Base-by-base conservation (phyloP, 1,139 yeast genomes). In the Hemisphaericaspora xylanilytica region DNA sequence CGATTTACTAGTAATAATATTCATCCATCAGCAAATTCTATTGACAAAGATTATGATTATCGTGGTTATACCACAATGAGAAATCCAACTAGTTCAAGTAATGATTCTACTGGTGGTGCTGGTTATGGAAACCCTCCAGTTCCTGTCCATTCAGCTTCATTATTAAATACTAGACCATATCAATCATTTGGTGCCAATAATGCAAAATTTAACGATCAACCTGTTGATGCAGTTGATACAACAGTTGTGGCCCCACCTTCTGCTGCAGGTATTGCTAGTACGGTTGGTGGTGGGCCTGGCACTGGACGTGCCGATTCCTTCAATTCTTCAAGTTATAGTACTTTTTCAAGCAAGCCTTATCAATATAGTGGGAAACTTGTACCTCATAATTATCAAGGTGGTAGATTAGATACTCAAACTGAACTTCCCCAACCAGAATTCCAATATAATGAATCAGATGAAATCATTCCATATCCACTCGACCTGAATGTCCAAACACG, bases 21-120 rank as follows among this genome's bases (percentile, higher is more conserved):
- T n/a, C n/a, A n/a, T 39, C 9, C 21, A 17, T 37, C 21, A 5
- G 27, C 21, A 17, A 41, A 57, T 36, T 53, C 65, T 2, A 45
- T 59, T 17, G 58, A 59, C 22, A 59, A 55, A 32, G 68, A 63
- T 42, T 63, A 53, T 38, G 64, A 60, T 35, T 60, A 55, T 42
- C 57, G 59, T 36, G 52, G 51, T 14, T 34, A 27, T 21, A 36
- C 33, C 18, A 31, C 31, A 18, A 15, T 31, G 31, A 30, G 36
- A 17, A 35, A 38, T 18, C 28, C 41, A 26, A 38, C 37, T 9
- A 30, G 37, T 13, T 38, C 48, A 18, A 46, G 44, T 7, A 30
- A 34, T 14, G 30, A 33, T 12, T 36, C 48, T n/a, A 46, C 29
- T 9, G n/a, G 10, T 21, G 32, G 21, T 20, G 21, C 10, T 5